Evolutionary conservation across 2,329 filamentous ascomycete species (phyloP), one percentile per base, ranked within the genome.

Genomic region (Fusarium sulawesiense): DNA sequence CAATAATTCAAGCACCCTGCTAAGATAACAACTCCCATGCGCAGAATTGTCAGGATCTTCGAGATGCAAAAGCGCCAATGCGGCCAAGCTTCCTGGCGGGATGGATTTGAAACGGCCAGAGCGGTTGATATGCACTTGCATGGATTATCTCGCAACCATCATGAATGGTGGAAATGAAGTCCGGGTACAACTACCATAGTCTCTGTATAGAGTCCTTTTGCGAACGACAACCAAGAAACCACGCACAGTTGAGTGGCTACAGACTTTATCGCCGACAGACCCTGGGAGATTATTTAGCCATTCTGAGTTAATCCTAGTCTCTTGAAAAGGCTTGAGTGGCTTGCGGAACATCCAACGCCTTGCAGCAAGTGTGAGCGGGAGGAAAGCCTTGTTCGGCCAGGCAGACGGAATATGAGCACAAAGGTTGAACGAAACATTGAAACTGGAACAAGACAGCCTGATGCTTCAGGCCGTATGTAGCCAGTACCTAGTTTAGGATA

Each of bases 101-200:
- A 55, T 46, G 32, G 55, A 46, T 53, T 58, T 58, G 46, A 53
- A 56, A 59, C 32, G 40, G 32, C 40, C 44, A 47, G 45, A 60
- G 41, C 37, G 27, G 27, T 41, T 13, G 30, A 49, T 27, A 27
- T 53, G 37, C n/a, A 29, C 13, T 53, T 42, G 14, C 51, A 64
- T 60, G 64, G 58, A 40, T 60, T 51, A 66, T 75, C 62, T 58
- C 44, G 55, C 63, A 44, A 60, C 63, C 53, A 50, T 54, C 47
- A 64, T 57, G 27, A 57, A 47, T 64, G 56, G 69, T 75, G 73
- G 73, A 75, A 75, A 75, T 75, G 74, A 72, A 75, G 18, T 8
- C 49, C 37, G 54, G 60, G n/a, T 62, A 59, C 34, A 44, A 25
- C 18, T 41, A n/a, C 32, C 32, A 34, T 27, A 41, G 13, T 16